These are phyloP conservation scores for Colletotrichum graminicola DNA, from an alignment of 2,329 filamentous ascomycete species.

Conservation along the genomic window DNA sequence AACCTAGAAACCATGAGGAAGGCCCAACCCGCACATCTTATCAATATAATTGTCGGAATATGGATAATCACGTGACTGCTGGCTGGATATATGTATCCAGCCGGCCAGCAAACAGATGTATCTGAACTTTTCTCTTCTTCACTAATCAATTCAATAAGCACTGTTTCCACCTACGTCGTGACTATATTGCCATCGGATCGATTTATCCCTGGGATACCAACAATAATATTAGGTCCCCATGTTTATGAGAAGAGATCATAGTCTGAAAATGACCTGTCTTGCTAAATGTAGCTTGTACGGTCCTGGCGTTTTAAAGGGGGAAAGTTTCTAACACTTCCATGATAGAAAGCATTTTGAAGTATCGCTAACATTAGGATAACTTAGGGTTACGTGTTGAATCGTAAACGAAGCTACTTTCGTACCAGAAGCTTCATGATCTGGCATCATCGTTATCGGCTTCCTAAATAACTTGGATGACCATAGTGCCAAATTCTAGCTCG, in stretches of 20 bases:
- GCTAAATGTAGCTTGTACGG: background rate
- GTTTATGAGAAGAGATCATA: background rate
- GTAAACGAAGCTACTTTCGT: background rate
- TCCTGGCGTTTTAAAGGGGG: rapidly evolving
- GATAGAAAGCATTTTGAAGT: background rate
- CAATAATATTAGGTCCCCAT: rapidly evolving
- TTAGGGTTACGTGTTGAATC: background rate
- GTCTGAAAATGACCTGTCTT: background rate
- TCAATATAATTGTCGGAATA: too few species aligned
- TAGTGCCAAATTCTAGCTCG: background rate
- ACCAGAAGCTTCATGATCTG: background rate
- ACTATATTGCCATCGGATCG: too few species aligned
- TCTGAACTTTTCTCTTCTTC: too few species aligned
- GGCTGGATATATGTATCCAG: too few species aligned
- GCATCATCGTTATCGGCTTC: background rate
- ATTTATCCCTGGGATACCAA: too few species aligned
- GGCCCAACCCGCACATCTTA: background rate
- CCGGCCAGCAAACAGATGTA: too few species aligned
- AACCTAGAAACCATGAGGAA: background rate
- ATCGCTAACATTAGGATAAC: background rate
- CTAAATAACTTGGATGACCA: background rate
- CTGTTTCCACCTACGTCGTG: too few species aligned
- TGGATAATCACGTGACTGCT: too few species aligned
- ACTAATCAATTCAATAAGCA: too few species aligned
- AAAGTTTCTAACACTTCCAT: background rate